phyloP scores from a whole-genome alignment of 208 protist genomes.

The Trypanosoma brucei region DNA sequence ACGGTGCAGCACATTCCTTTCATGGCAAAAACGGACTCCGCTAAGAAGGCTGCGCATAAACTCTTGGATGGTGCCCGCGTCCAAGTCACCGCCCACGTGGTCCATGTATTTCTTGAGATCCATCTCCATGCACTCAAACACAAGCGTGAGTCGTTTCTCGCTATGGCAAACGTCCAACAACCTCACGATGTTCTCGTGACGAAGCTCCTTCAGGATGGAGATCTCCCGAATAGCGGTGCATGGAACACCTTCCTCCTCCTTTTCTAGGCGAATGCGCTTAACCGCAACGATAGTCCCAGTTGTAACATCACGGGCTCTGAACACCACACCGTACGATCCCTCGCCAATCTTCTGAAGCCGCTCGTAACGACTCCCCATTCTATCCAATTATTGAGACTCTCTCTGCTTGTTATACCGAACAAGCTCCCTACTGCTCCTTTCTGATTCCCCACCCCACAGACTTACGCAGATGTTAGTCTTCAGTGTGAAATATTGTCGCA shows the following conservation, averaged over 20 bases:
- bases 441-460: background rate
- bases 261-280: conserved; percentile 83
- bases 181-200: conserved; percentile 93
- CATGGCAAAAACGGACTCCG: conserved; percentile 78
- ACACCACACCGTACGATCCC: conserved; percentile 97
- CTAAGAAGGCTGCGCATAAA: conserved; percentile 80
- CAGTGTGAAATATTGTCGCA: too few relatives aligned
- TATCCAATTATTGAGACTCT: background rate
- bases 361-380: conserved; percentile 70
- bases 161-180: conserved; percentile 95
- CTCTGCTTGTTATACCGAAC: background rate
- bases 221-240: conserved; percentile 93
- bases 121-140: conserved; percentile 96
- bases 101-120: conserved; percentile 97
- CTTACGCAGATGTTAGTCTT: too few relatives aligned
- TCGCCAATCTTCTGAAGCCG: conserved; percentile 92
- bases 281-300: conserved; percentile 74
- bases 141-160: conserved; percentile 93
- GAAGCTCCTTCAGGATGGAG: conserved; percentile 94
- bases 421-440: conserved; percentile 9
- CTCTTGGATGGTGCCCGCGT: conserved; percentile 54
- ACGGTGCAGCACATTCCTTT: conserved; percentile 78
- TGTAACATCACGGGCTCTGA: conserved; percentile 83
- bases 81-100: conserved; percentile 43
- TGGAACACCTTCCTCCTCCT: conserved; percentile 90